Conservation (phyloP, 768 basidiomycete species). For the Cyclocybe cylindracea region DNA sequence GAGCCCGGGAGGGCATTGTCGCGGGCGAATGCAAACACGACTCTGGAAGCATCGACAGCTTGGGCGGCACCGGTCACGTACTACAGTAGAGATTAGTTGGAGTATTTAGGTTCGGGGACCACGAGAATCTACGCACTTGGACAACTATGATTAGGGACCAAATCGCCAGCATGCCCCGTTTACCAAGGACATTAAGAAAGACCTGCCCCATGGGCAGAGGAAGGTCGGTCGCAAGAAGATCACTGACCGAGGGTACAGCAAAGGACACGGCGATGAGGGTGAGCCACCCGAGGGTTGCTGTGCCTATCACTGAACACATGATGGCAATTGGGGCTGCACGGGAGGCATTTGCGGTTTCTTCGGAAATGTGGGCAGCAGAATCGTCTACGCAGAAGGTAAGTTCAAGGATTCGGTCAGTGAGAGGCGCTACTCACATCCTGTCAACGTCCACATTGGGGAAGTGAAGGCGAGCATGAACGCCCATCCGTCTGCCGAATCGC, state of each 20-base stretch:
- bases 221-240: conserved; percentile 46
- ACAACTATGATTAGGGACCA: conserved; percentile 75
- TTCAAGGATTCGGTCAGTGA: neutral
- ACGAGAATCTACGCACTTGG: conserved; percentile 23
- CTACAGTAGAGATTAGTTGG: conserved; percentile 28
- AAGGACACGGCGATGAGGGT: conserved; percentile 65
- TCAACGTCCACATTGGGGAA: conserved; percentile 78
- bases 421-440: conserved; percentile 54
- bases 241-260: conserved; percentile 55
- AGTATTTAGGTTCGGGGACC: neutral
- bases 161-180: conserved; percentile 69
- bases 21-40: conserved; percentile 73
- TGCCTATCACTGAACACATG: conserved; percentile 59
- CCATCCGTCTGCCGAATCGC: conserved; percentile 58
- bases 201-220: conserved; percentile 76
- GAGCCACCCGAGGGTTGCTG: conserved; percentile 67
- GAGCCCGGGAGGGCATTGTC: conserved; percentile 78
- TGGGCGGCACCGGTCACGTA: conserved; percentile 76
- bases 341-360: conserved; percentile 68
- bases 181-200: conserved; percentile 64
- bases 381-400: conserved; percentile 47
- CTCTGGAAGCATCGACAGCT: conserved; percentile 73
- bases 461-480: conserved; percentile 74
- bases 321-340: conserved; percentile 71
- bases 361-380: conserved; percentile 75